These are phyloP conservation scores for Pulveroboletus sp. DNA, from an alignment of 768 basidiomycete species.

Conservation along the genomic window DNA sequence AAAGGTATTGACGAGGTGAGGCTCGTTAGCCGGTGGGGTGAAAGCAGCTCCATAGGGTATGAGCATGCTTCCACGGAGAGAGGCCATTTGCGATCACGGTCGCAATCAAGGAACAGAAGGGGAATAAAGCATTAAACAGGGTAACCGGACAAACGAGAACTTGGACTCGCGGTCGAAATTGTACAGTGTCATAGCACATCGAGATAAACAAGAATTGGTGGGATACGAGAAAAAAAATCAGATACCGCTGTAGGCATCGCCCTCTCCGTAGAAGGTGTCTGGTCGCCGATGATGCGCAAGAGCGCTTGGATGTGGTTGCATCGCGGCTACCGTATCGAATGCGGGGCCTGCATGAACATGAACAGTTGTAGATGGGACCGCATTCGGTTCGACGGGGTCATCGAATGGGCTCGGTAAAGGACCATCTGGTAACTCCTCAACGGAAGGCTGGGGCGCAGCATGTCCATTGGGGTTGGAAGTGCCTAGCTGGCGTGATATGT, in stretches of 20 bases:
- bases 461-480: slow-evolving; percentile 21
- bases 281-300: slow-evolving; percentile 37
- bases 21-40: slow-evolving; percentile 32
- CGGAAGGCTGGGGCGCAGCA: slow-evolving; percentile 5
- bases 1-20: slow-evolving; percentile 35
- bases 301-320: slow-evolving; percentile 8
- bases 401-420: slow-evolving; percentile 32
- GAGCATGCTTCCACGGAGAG: slow-evolving; percentile 18
- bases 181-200: slow-evolving; percentile 20
- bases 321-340: slow-evolving; percentile 6
- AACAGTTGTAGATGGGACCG: slow-evolving; percentile 31
- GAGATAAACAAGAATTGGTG: slow-evolving; percentile 5
- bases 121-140: slow-evolving; percentile 2
- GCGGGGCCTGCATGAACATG: slow-evolving; percentile 25
- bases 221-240: slow-evolving; percentile 27
- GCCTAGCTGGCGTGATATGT: slow-evolving; percentile 60
- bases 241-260: slow-evolving; percentile 71
- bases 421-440: slow-evolving; percentile 12
- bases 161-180: slow-evolving; percentile 6
- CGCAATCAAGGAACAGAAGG: too few relatives aligned
- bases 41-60: slow-evolving; percentile 20
- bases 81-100: slow-evolving; percentile 2
- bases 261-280: slow-evolving; percentile 52
- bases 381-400: slow-evolving; percentile 9
- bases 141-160: slow-evolving; percentile 12